phyloP scores from a whole-genome alignment of 345 rosid genomes.

The Salix koriyanagi region DNA sequence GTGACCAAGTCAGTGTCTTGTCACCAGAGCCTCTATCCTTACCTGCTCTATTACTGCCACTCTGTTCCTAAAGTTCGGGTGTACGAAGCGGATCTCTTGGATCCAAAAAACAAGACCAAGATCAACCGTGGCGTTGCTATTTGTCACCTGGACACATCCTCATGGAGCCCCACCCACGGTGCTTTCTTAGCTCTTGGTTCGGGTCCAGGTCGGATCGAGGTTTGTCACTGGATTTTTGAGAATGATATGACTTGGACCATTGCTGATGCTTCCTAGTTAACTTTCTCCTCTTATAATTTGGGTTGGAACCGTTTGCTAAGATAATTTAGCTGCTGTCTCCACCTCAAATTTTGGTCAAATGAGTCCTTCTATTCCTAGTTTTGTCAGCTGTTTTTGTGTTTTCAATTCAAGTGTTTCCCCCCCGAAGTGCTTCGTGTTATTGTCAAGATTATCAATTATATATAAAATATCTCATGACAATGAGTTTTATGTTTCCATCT shows the following conservation, averaged over 20 bases:
- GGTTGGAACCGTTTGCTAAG: not conserved
- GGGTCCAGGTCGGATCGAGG: slow-evolving; percentile 72
- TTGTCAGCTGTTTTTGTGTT: not conserved
- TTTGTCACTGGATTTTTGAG: slow-evolving; percentile 90
- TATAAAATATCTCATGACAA: not conserved
- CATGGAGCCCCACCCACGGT: slow-evolving; percentile 76
- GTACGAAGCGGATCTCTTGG: slow-evolving; percentile 66
- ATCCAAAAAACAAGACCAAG: slow-evolving; percentile 36
- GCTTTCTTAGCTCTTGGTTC: slow-evolving; percentile 71
- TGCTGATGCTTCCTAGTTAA: slow-evolving; percentile 20
- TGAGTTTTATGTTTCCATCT: not conserved
- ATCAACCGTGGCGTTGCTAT: slow-evolving; percentile 79
- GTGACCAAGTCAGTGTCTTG: slow-evolving; percentile 77
- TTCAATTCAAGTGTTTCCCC: too few species aligned
- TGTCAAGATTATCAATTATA: not conserved
- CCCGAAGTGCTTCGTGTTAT: not conserved
- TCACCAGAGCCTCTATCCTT: slow-evolving; percentile 83
- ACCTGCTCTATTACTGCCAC: slow-evolving; percentile 77
- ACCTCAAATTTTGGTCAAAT: not conserved
- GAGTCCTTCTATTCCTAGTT: not conserved
- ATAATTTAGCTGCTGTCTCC: not conserved
- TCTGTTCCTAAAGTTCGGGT: slow-evolving; percentile 89
- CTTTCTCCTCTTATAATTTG: not conserved
- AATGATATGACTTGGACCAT: slow-evolving; percentile 74
- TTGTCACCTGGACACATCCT: slow-evolving; percentile 77